phyloP scores from a whole-genome alignment of 331 rosid species.

The Acacia concinna region DNA sequence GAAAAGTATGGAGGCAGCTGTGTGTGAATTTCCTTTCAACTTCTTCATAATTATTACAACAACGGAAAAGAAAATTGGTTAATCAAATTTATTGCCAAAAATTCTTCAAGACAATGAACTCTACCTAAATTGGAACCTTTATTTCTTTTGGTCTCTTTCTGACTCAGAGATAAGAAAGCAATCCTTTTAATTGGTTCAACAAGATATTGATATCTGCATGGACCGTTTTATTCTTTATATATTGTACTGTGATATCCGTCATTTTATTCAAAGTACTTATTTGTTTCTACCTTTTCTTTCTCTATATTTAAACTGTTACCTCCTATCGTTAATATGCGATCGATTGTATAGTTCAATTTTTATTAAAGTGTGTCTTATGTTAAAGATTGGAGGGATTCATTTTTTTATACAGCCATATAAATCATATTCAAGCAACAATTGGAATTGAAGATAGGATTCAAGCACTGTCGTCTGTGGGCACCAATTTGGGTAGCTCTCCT shows the following conservation, averaged over 20 bases:
- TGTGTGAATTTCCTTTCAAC: neutral
- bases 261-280: neutral
- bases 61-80: neutral
- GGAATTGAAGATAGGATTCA: no score
- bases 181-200: constrained; percentile 1
- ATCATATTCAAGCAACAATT: no score
- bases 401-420: no score
- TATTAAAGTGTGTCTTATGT: no score
- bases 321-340: no score
- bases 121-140: neutral
- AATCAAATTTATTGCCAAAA: neutral
- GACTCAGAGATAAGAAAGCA: constrained; percentile 13
- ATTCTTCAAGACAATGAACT: constrained; percentile 23
- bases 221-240: no score
- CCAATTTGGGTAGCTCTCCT: no score
- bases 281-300: neutral
- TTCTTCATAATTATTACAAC: neutral
- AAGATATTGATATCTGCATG: neutral
- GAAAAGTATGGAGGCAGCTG: neutral
- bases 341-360: no score
- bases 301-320: neutral
- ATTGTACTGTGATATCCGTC: neutral
- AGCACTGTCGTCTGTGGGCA: no score
- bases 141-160: neutral
- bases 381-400: no score